A percentile compares a stretch with the other conserved stretches of the same genome.
Conservation (phyloP, 2,329 filamentous ascomycete genomes). For the Magnaporthiopsis poae region DNA sequence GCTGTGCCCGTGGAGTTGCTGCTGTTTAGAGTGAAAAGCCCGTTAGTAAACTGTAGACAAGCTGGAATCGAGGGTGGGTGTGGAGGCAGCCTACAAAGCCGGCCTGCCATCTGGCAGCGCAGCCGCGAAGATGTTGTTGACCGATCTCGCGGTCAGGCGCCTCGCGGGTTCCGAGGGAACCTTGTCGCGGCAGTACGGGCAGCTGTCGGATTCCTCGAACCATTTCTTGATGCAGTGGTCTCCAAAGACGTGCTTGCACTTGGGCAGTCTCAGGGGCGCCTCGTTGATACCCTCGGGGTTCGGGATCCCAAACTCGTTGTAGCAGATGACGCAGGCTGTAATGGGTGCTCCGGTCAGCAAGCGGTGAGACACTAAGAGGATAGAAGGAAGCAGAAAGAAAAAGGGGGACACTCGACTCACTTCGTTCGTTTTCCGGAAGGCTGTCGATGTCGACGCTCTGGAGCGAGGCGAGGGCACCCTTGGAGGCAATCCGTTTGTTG, state of each 20-base stretch:
- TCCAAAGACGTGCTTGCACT: slow-evolving; percentile 56
- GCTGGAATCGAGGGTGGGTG: background rate
- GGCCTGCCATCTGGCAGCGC: background rate
- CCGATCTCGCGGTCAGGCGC: slow-evolving; percentile 14
- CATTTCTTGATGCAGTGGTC: slow-evolving; percentile 56
- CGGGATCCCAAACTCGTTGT: slow-evolving; percentile 48
- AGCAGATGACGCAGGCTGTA: slow-evolving; percentile 53
- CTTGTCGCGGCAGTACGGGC: slow-evolving; percentile 55
- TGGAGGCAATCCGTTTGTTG: slow-evolving; percentile 39
- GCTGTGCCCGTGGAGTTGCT: too few species aligned
- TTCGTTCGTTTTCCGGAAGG: slow-evolving; percentile 36
- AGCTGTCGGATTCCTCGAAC: slow-evolving; percentile 53
- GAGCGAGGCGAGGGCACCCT: slow-evolving; percentile 34
- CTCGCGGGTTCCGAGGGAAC: slow-evolving; percentile 38
- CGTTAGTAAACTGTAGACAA: background rate
- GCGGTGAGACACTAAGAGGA: background rate
- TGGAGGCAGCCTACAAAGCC: background rate
- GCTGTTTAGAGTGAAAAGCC: background rate
- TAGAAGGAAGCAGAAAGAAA: background rate
- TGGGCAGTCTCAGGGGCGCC: slow-evolving; percentile 46
- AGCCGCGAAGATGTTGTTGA: slow-evolving; percentile 10
- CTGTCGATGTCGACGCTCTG: slow-evolving; percentile 35
- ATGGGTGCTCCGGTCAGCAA: slow-evolving; percentile 5
- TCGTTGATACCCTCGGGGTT: slow-evolving; percentile 51
- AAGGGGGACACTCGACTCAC: slow-evolving; percentile 26